A percentile compares a stretch with the other conserved stretches of the same genome.
Evolutionary conservation across 2,329 filamentous ascomycete species (phyloP).

Genomic region (Fusarium nelsonii): DNA sequence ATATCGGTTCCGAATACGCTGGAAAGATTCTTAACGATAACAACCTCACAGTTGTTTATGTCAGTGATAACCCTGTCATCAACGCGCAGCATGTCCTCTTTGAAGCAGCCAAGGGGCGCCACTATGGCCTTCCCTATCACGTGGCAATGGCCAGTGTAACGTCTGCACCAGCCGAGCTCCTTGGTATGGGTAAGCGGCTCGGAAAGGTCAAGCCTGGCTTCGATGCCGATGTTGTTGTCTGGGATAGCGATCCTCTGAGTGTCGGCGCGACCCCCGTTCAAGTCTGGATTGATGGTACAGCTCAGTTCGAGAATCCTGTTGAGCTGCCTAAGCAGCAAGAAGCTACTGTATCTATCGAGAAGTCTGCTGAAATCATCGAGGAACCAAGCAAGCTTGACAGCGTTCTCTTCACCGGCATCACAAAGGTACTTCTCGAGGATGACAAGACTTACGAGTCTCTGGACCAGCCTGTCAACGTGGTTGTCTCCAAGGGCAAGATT

Average conservation of each 20-base stretch:
- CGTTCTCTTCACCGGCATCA: slow-evolving; percentile 69
- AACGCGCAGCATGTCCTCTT: slow-evolving; percentile 78
- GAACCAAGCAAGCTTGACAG: slow-evolving; percentile 55
- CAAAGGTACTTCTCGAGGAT: slow-evolving; percentile 63
- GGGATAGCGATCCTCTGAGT: slow-evolving; percentile 72
- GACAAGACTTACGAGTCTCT: slow-evolving; percentile 54
- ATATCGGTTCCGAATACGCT: slow-evolving; percentile 73
- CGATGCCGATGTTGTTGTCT: slow-evolving; percentile 71
- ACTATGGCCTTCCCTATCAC: slow-evolving; percentile 72
- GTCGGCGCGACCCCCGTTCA: slow-evolving; percentile 70
- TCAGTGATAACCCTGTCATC: slow-evolving; percentile 77
- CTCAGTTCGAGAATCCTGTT: slow-evolving; percentile 66
- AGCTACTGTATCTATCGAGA: slow-evolving; percentile 54
- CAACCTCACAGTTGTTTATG: slow-evolving; percentile 74
- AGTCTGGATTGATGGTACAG: slow-evolving; percentile 72
- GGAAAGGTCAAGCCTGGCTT: slow-evolving; percentile 73
- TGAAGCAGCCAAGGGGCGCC: slow-evolving; percentile 70
- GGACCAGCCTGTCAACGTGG: slow-evolving; percentile 59
- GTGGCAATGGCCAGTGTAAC: slow-evolving; percentile 70
- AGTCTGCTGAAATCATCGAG: slow-evolving; percentile 57
- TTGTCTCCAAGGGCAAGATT: slow-evolving; percentile 66
- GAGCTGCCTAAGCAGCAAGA: slow-evolving; percentile 64
- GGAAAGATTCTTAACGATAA: slow-evolving; percentile 75
- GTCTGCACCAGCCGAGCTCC: slow-evolving; percentile 67
- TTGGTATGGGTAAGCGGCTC: slow-evolving; percentile 68